Conservation (phyloP, 805 yeast genomes). For the Cyberlindnera galapagoensis region DNA sequence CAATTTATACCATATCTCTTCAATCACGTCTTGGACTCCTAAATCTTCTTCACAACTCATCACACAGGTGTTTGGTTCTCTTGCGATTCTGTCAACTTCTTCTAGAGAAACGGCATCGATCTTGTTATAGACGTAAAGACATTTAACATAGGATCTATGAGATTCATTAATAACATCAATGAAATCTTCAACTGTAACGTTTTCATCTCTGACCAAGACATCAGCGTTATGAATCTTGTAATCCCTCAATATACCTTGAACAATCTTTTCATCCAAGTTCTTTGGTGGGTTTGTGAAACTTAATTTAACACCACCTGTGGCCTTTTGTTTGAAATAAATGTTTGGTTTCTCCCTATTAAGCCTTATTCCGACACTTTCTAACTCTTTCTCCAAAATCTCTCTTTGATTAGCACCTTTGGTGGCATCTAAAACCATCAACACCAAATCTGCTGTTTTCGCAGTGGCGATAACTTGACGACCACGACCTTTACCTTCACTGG, state of each 20-base stretch:
- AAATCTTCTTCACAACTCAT: constrained; percentile 87
- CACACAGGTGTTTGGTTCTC: constrained; percentile 89
- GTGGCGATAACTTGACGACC: constrained; percentile 97
- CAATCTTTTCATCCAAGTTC: constrained; percentile 72
- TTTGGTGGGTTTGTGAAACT: constrained; percentile 79
- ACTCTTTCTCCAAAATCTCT: constrained; percentile 76
- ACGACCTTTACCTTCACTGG: constrained; percentile 95
- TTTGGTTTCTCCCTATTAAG: constrained; percentile 76
- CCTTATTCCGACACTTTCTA: constrained; percentile 91
- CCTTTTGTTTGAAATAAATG: constrained; percentile 69
- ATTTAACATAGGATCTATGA: constrained; percentile 83
- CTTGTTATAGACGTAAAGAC: constrained; percentile 91
- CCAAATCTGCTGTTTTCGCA: constrained; percentile 89
- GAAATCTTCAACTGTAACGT: constrained; percentile 85
- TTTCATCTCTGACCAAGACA: constrained; percentile 81
- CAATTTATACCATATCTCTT: constrained; percentile 89
- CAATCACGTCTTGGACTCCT: constrained; percentile 82
- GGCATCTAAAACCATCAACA: constrained; percentile 91
- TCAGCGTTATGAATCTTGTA: constrained; percentile 92
- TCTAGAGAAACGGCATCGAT: constrained; percentile 92
- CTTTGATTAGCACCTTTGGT: constrained; percentile 91
- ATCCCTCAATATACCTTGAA: constrained; percentile 71
- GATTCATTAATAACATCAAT: constrained; percentile 86
- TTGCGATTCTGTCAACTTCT: constrained; percentile 87
- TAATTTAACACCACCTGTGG: constrained; percentile 87